Percentiles rank a stretch among this genome's conserved stretches.
Evolutionary conservation across 2,329 filamentous ascomycete genomes (phyloP).

Genomic region (Stachybotrys echinatus): DNA sequence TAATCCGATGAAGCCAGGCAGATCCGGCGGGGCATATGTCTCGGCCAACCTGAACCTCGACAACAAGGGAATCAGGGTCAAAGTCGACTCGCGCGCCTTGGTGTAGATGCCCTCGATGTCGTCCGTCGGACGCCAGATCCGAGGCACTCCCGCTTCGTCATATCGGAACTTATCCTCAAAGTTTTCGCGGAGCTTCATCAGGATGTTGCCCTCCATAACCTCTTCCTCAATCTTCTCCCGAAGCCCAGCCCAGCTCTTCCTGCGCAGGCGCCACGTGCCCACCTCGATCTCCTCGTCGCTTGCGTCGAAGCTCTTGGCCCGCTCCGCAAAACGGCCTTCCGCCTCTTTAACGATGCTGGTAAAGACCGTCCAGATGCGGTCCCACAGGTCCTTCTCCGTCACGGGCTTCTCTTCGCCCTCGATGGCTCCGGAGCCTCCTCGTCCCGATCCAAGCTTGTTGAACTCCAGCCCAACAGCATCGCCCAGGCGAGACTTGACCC

Average conservation of each 20-base stretch:
- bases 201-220: slow-evolving; percentile 93
- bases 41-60: slow-evolving; percentile 74
- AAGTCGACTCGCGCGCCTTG: slow-evolving; percentile 82
- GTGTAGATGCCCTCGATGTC: slow-evolving; percentile 97
- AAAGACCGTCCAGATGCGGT: slow-evolving; percentile 88
- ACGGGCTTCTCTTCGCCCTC: slow-evolving; percentile 68
- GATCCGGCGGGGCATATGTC: slow-evolving; percentile 72
- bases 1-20: slow-evolving; percentile 76
- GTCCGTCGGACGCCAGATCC: slow-evolving; percentile 94
- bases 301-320: slow-evolving; percentile 90
- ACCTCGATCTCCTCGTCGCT: slow-evolving; percentile 86
- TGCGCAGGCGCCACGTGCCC: slow-evolving; percentile 84
- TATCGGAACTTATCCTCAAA: slow-evolving; percentile 99
- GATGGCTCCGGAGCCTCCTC: slow-evolving; percentile 75
- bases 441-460: slow-evolving; percentile 88
- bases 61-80: slow-evolving; percentile 84
- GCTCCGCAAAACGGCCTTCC: slow-evolving; percentile 77
- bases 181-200: slow-evolving; percentile 93
- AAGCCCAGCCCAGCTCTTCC: slow-evolving; percentile 92
- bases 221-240: slow-evolving; percentile 92
- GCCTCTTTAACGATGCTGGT: slow-evolving; percentile 78
- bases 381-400: slow-evolving; percentile 86
- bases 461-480: slow-evolving; percentile 91
- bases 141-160: slow-evolving; percentile 86
- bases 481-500: slow-evolving; percentile 81